These are phyloP conservation scores for Lathyrus aphaca DNA, from an alignment of 306 rosid species.

Conservation along the genomic window DNA sequence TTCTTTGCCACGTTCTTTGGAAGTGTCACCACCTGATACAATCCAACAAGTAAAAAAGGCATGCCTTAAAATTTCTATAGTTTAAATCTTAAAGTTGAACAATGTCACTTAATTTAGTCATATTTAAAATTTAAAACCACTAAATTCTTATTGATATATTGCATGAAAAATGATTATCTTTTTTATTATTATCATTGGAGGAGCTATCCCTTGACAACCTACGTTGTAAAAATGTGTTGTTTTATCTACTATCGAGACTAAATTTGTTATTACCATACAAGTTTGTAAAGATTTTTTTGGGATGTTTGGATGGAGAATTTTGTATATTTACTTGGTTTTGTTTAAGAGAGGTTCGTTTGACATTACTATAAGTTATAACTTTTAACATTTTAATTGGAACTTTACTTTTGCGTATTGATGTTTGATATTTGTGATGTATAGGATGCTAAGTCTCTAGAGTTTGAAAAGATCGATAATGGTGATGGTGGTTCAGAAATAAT, in stretches of 20 bases:
- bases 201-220: not conserved
- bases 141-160: too few species aligned
- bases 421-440: not conserved
- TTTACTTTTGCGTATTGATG: not conserved
- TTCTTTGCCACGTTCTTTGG: conserved; percentile 83
- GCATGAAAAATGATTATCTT: not conserved
- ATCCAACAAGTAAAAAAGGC: conserved; percentile 74
- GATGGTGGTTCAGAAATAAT: not conserved
- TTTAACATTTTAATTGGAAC: not conserved
- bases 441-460: not conserved
- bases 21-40: conserved; percentile 74
- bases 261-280: not conserved
- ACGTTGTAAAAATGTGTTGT: not conserved
- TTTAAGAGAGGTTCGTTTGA: not conserved
- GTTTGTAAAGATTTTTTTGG: not conserved
- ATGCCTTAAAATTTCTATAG: not conserved
- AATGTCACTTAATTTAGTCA: too few species aligned
- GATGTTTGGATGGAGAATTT: conserved; percentile 1
- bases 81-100: too few species aligned
- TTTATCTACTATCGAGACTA: not conserved
- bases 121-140: too few species aligned
- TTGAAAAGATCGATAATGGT: not conserved
- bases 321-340: not conserved
- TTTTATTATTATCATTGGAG: not conserved
- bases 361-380: not conserved